phyloP scores from a whole-genome alignment of 2,329 filamentous ascomycete species.

The Colletotrichum navitas region DNA sequence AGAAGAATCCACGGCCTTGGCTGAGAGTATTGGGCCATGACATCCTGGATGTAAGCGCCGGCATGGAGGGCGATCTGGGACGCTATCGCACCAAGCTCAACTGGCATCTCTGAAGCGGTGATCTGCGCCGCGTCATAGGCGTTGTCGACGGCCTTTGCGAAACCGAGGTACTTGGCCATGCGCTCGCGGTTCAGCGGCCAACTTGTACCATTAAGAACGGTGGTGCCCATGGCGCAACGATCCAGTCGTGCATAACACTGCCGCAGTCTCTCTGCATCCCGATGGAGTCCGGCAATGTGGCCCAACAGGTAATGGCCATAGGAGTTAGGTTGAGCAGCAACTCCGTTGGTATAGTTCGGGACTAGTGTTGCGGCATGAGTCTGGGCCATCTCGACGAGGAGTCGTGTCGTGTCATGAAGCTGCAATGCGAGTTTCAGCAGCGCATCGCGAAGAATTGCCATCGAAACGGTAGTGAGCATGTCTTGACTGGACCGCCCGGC shows the following conservation, averaged over 20 bases:
- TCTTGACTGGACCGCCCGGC: slow-evolving; percentile 39
- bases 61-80: slow-evolving; percentile 28
- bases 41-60: slow-evolving; percentile 34
- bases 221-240: slow-evolving; percentile 32
- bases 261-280: slow-evolving; percentile 26
- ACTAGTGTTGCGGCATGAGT: slow-evolving; percentile 16
- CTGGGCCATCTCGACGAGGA: slow-evolving; percentile 14
- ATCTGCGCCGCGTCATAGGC: slow-evolving; percentile 38
- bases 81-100: slow-evolving; percentile 28
- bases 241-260: slow-evolving; percentile 33
- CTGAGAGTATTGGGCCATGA: slow-evolving; percentile 35
- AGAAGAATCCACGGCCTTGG: slow-evolving; percentile 37
- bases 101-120: slow-evolving; percentile 25
- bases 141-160: slow-evolving; percentile 30
- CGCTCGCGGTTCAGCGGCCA: slow-evolving; percentile 38
- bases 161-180: slow-evolving; percentile 36
- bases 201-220: slow-evolving; percentile 36
- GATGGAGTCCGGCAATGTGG: slow-evolving; percentile 17
- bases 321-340: slow-evolving; percentile 34
- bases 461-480: slow-evolving; percentile 31
- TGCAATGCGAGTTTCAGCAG: slow-evolving; percentile 25
- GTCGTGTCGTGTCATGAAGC: slow-evolving; percentile 22
- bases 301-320: slow-evolving; percentile 36
- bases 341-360: slow-evolving; percentile 36
- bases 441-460: slow-evolving; percentile 27